Evolutionary conservation across 441 rosid species (phyloP).

Genomic region (Gossypium schwendimanii): DNA sequence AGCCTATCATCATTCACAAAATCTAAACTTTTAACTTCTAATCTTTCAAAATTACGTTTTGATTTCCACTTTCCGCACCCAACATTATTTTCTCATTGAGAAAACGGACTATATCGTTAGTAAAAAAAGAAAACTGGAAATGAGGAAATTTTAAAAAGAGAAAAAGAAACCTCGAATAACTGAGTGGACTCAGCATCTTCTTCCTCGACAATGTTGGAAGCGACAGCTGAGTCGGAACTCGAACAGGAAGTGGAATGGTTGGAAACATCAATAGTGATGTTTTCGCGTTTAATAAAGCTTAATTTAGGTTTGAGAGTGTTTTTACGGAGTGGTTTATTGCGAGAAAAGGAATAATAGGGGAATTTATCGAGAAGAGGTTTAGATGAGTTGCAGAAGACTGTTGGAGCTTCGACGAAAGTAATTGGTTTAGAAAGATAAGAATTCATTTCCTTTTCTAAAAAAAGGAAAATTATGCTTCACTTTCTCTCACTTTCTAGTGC

Average conservation of each 20-base stretch:
- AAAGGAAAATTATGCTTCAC: neutral
- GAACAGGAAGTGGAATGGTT: slow-evolving; percentile 31
- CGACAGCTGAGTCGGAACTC: slow-evolving; percentile 26
- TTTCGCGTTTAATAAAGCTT: slow-evolving; percentile 14
- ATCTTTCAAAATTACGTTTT: neutral
- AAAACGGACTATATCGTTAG: slow-evolving; percentile 4
- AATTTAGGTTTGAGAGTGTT: slow-evolving; percentile 21
- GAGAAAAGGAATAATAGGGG: slow-evolving; percentile 19
- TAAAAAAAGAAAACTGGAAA: neutral
- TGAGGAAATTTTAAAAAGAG: neutral
- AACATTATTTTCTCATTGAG: slow-evolving; percentile 7
- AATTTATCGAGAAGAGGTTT: slow-evolving; percentile 14
- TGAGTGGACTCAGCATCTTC: slow-evolving; percentile 49
- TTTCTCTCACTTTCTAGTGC: neutral
- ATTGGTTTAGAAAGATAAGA: slow-evolving; percentile 31
- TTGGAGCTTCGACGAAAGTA: slow-evolving; percentile 22
- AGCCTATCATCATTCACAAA: neutral
- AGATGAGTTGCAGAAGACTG: slow-evolving; percentile 20
- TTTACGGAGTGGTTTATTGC: slow-evolving; percentile 19
- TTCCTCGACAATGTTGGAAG: slow-evolving; percentile 18
- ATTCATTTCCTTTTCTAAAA: slow-evolving; percentile 22
- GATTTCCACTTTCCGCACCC: slow-evolving; percentile 3
- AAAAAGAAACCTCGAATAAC: slow-evolving; percentile 47
- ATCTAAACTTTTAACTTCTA: neutral
- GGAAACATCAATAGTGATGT: slow-evolving; percentile 14